Evolutionary conservation across 805 yeast genomes (phyloP).

Genomic region (Saccharomycodes ludwigii): DNA sequence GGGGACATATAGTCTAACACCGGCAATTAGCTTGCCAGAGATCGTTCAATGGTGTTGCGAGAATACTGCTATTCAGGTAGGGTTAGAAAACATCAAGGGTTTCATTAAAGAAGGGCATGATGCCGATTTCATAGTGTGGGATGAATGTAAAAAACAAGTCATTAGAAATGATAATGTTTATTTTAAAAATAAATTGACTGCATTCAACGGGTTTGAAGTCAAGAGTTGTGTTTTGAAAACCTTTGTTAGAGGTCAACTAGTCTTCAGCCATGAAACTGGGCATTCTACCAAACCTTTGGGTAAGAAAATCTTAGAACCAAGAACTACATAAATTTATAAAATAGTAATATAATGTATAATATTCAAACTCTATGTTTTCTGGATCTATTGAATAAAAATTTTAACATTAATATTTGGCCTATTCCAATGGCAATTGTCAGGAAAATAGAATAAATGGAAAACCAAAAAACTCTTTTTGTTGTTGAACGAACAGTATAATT

Average conservation of each 20-base stretch:
- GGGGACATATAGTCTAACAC: slow-evolving; percentile 37
- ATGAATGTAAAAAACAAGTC: slow-evolving; percentile 39
- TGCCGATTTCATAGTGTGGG: slow-evolving; percentile 81
- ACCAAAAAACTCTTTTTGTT: slow-evolving; percentile 48
- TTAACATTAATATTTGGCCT: slow-evolving; percentile 56
- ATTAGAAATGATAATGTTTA: slow-evolving; percentile 44
- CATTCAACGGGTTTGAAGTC: slow-evolving; percentile 62
- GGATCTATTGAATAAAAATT: slow-evolving; percentile 58
- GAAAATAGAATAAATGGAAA: slow-evolving; percentile 52
- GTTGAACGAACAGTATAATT: slow-evolving; percentile 65
- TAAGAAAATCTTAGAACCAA: slow-evolving; percentile 44
- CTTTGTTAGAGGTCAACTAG: slow-evolving; percentile 60
- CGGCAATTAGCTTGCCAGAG: slow-evolving; percentile 43
- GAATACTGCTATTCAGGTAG: slow-evolving; percentile 81
- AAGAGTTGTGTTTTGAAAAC: slow-evolving; percentile 73
- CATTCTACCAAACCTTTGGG: slow-evolving; percentile 49
- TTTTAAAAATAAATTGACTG: slow-evolving; percentile 82
- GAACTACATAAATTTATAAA: slow-evolving; percentile 19
- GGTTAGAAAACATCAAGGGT: slow-evolving; percentile 64
- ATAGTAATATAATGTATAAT: not conserved
- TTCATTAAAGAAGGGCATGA: slow-evolving; percentile 61
- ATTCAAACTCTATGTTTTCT: slow-evolving; percentile 39
- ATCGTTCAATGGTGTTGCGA: slow-evolving; percentile 69
- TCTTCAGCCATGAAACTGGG: slow-evolving; percentile 46
- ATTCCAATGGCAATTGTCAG: slow-evolving; percentile 59